Base-by-base conservation (phyloP, 176 grass and related monocot genomes). In the Oropetium thomaeum region DNA sequence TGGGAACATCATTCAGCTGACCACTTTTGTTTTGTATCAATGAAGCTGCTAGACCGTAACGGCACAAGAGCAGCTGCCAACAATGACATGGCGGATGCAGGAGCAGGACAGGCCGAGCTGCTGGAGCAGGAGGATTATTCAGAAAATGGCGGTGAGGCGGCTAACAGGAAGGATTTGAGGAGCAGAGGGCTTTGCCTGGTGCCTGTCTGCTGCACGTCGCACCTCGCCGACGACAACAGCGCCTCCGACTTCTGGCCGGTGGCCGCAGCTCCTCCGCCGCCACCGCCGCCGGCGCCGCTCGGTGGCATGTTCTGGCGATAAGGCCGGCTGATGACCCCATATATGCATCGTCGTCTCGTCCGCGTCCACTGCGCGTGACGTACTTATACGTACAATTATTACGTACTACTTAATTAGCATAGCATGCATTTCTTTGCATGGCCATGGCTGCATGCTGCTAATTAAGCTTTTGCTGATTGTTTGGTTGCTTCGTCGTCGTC, bases 171-270 rank as follows among this genome's bases (percentile, higher is more conserved):
- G 69, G 85, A 90, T 49, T 43, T 93, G 48, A 88, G 84, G 73
- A 93, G 87, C 60, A 57, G 85, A 80, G 93, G 90, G 26, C 62
- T 97, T 40, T 97, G 90, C 57, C 83, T 97, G 51, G 87, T 93
- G 23, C 93, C 93, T 10, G 82, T 90, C 40, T 90, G 82, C 9
- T 97, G 87, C 85, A 90, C 84, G 23, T 78, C 89, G 63, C 89
- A 88, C 51, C 66, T 88, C 0, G 82, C 62, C 45, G 64, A 58
- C 16, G 84, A 92, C 71, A 75, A 40, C 55, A 78, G 40, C 25
- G 81, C 77, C 61, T 30, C 75, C 31, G 89, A 90, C 71, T 83
- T 67, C 84, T 96, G 89, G 93, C 58, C 72, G 25, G 57, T 62
- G 72, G 55, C 71, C 4, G 52, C 37, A 9, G 71, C 57, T 38